Evolutionary conservation across 768 basidiomycete genomes (phyloP), one percentile per base, ranked within the genome.

Genomic region (Trametes elegans): DNA sequence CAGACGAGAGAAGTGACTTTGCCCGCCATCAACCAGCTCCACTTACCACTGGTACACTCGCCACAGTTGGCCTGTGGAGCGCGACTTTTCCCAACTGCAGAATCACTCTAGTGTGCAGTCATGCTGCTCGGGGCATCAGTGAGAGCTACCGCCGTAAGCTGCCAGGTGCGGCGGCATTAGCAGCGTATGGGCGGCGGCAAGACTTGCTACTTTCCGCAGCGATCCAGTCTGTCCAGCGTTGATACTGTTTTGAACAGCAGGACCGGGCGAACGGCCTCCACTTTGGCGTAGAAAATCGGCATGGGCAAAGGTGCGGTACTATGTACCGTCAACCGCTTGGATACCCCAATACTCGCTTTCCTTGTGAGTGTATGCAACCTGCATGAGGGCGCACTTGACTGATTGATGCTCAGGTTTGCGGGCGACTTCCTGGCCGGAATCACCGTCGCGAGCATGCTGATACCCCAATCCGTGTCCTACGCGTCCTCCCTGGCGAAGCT

Each of bases 381-480:
- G n/a, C n/a, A 8, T 23, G 18, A 18, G 18, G 23, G 16, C 3
- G 18, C 19, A 14, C 39, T 6, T 35, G 5, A 53, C 61, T 51
- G 47, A 50, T 18, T 14, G 18, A n/a, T 19, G 24, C 24, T 11
- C 24, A 85, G 83, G 35, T 73, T 87, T 21, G 74, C 78, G 9
- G 84, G 84, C 18, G 92, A 95, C 69, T 62, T 91, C n/a, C 74
- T 93, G 0, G 91, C 90, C 24, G 95, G 94, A 16, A 65, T 93
- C 26, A 93, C 93, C 0, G 84, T 97, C 8, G 88, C 89, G 18
- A 85, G 83, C 46, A 88, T 91, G 79, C 76, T 91, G 39, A 88
- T 91, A 65, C 89, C 90, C 6, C 87, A 91, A 68, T 90, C 91
- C 1, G 89, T 97, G 68, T 92, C 90, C 68, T 97, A 98, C 65